Evolutionary conservation across 495 filamentous ascomycete genomes (phyloP).

Genomic region (Penicillium parvum): DNA sequence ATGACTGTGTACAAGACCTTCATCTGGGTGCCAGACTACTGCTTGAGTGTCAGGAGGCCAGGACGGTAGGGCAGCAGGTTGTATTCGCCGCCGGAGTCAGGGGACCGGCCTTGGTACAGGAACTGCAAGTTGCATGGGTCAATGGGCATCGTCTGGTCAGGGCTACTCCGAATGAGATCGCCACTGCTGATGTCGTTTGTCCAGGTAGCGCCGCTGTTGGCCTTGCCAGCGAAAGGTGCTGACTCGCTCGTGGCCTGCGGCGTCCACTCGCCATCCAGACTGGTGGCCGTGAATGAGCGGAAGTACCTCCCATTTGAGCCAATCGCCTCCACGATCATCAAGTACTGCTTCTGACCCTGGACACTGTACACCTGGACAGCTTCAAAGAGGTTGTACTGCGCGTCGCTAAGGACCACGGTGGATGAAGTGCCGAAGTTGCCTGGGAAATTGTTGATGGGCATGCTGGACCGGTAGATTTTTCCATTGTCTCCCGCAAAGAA

Average conservation of each 20-base stretch:
- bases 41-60: slow-evolving; percentile 47
- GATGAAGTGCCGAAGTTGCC: slow-evolving; percentile 45
- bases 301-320: slow-evolving; percentile 56
- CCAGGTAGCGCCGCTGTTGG: slow-evolving; percentile 59
- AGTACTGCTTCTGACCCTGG: slow-evolving; percentile 44
- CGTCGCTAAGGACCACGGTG: slow-evolving; percentile 46
- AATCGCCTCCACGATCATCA: slow-evolving; percentile 63
- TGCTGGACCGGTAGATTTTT: slow-evolving; percentile 56
- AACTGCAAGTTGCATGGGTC: slow-evolving; percentile 56
- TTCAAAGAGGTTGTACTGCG: slow-evolving; percentile 55
- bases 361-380: slow-evolving; percentile 61
- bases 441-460: slow-evolving; percentile 43
- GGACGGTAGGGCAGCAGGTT: slow-evolving; percentile 42
- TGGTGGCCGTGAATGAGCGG: slow-evolving; percentile 57
- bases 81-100: slow-evolving; percentile 21
- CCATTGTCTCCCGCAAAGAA: slow-evolving; percentile 64
- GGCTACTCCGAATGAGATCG: slow-evolving; percentile 49
- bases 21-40: no score
- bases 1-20: no score
- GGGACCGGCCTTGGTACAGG: slow-evolving; percentile 51
- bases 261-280: slow-evolving; percentile 51
- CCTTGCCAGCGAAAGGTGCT: slow-evolving; percentile 56
- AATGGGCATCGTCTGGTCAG: slow-evolving; percentile 54
- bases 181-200: slow-evolving; percentile 62
- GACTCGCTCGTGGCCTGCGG: slow-evolving; percentile 47